Evolutionary conservation across 768 basidiomycete species (phyloP).

Genomic region (Chlorophyllum brunneum): DNA sequence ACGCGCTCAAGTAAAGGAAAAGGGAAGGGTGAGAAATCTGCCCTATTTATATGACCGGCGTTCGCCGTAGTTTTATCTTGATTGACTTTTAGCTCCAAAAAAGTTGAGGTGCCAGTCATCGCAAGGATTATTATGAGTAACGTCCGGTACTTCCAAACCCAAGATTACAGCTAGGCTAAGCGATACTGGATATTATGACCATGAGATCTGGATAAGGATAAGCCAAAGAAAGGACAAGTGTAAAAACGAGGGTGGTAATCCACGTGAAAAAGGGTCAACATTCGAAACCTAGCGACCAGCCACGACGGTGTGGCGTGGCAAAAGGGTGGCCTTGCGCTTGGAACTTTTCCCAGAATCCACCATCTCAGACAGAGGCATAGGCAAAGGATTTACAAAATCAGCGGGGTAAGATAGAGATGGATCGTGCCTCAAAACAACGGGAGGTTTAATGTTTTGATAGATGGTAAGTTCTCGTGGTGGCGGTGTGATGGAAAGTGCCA

Average conservation of each 20-base stretch:
- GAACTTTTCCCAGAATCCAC: slow-evolving; percentile 21
- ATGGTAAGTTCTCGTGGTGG: slow-evolving; percentile 4
- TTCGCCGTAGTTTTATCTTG: background rate
- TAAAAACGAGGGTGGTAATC: slow-evolving; percentile 4
- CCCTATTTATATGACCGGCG: background rate
- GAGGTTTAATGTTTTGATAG: slow-evolving; percentile 9
- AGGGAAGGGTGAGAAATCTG: background rate
- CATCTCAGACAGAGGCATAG: slow-evolving; percentile 56
- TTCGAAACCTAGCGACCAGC: slow-evolving; percentile 33
- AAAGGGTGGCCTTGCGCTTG: slow-evolving; percentile 22
- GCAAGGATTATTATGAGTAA: too few species aligned
- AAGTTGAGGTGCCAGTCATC: too few species aligned
- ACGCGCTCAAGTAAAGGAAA: slow-evolving; percentile 11
- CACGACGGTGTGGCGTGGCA: slow-evolving; percentile 33
- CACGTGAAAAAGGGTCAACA: slow-evolving; percentile 6
- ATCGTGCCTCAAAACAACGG: slow-evolving; percentile 11
- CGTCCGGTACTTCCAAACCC: too few species aligned
- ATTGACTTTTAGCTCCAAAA: too few species aligned
- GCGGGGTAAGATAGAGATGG: slow-evolving; percentile 13
- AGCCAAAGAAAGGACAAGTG: background rate
- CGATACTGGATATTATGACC: slow-evolving; percentile 1
- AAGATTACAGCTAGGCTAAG: background rate
- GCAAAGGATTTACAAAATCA: slow-evolving; percentile 43
- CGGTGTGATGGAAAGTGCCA: background rate
- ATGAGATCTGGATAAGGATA: slow-evolving; percentile 1